Percentiles rank a stretch among this genome's conserved stretches.
These are phyloP conservation scores for Coccinonectria pachysandricola DNA, from an alignment of 2,329 filamentous ascomycete genomes.

Conservation along the genomic window DNA sequence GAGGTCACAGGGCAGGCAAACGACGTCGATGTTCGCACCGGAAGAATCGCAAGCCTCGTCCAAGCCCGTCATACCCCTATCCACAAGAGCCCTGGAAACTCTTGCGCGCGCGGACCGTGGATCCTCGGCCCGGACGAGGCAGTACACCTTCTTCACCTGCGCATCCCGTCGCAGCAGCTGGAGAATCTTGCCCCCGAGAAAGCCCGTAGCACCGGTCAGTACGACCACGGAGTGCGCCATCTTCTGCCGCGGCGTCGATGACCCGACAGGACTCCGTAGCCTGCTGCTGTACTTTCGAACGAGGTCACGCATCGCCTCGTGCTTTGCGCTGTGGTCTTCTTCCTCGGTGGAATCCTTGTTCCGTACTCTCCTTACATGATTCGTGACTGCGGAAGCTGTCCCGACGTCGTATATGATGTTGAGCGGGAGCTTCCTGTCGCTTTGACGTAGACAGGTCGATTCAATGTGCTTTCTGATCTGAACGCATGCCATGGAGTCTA, in stretches of 20 bases:
- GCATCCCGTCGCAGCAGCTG: constrained; percentile 46
- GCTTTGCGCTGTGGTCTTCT: neutral
- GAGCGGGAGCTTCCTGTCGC: constrained; percentile 30
- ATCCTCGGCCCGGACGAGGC: constrained; percentile 9
- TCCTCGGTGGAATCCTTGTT: constrained; percentile 3
- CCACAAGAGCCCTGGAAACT: constrained; percentile 6
- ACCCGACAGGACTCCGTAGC: too few species aligned
- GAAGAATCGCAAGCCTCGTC: too few species aligned
- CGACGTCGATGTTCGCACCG: too few species aligned
- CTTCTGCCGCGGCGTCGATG: neutral
- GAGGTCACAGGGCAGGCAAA: constrained; percentile 11
- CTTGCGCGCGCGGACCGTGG: constrained; percentile 4
- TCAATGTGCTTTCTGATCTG: constrained; percentile 34
- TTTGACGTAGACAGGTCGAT: constrained; percentile 9
- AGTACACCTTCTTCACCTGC: constrained; percentile 42
- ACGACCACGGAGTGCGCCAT: neutral
- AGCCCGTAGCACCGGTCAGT: constrained; percentile 51
- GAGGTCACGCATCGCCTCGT: constrained; percentile 3
- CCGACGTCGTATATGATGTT: constrained; percentile 32
- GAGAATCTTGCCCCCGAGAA: constrained; percentile 48
- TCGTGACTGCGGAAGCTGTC: constrained; percentile 9
- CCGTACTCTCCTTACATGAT: neutral
- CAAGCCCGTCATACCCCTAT: constrained; percentile 6
- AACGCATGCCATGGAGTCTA: constrained; percentile 50
- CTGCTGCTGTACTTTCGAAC: constrained; percentile 5